These are phyloP conservation scores for Globisporangium spinosum DNA, from an alignment of 352 stramenopile genomes.

Conservation along the genomic window DNA sequence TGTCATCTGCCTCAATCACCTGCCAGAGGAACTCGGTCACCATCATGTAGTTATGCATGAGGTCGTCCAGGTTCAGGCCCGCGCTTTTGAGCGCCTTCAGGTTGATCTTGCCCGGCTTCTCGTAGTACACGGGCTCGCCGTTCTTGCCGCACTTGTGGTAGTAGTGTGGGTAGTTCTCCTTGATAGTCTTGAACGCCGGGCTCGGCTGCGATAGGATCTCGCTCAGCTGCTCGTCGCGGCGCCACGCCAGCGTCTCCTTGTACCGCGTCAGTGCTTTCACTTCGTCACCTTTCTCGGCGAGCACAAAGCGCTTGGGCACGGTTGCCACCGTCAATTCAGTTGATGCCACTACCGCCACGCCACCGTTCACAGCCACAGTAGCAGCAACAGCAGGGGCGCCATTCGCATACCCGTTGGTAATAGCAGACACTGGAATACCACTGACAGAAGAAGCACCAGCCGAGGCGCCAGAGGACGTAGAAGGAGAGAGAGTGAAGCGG, in stretches of 20 bases:
- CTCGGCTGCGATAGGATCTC: slow-evolving; percentile 60
- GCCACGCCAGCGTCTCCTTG: slow-evolving; percentile 73
- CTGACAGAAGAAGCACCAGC: neutral
- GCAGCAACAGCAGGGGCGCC: neutral
- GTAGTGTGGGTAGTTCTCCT: slow-evolving; percentile 90
- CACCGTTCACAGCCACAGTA: neutral
- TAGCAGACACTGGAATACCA: neutral
- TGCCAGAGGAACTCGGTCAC: slow-evolving; percentile 86
- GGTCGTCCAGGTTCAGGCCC: slow-evolving; percentile 67
- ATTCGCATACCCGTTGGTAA: neutral
- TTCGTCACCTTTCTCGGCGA: slow-evolving; percentile 76
- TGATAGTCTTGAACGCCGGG: slow-evolving; percentile 83
- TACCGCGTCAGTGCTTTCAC: slow-evolving; percentile 61
- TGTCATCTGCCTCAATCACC: slow-evolving; percentile 81
- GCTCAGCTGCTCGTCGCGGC: slow-evolving; percentile 77
- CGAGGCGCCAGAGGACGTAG: neutral
- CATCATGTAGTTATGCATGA: slow-evolving; percentile 86
- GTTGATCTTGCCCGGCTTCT: slow-evolving; percentile 85
- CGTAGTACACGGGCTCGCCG: slow-evolving; percentile 83
- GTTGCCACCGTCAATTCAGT: slow-evolving; percentile 24
- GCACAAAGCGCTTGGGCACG: slow-evolving; percentile 63
- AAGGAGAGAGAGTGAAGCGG: slow-evolving; percentile 34
- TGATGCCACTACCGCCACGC: neutral
- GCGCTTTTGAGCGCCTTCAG: slow-evolving; percentile 80
- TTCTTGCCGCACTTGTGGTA: slow-evolving; percentile 86